A percentile compares a stretch with the other conserved stretches of the same genome.
These are phyloP conservation scores for Cyberlindnera mississippiensis DNA, from an alignment of 805 yeast genomes.

Conservation along the genomic window DNA sequence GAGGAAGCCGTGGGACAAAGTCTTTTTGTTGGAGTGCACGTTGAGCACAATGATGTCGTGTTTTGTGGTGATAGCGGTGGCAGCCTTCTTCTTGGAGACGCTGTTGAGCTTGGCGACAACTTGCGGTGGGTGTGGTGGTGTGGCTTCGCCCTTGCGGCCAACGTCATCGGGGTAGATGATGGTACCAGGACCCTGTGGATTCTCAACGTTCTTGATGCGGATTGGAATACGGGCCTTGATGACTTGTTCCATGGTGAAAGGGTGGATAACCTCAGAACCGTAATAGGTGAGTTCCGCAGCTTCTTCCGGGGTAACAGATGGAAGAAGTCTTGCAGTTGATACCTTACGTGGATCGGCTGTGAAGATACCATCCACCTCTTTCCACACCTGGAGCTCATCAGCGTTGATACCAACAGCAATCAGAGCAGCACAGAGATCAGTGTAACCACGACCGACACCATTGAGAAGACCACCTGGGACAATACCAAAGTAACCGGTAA, in stretches of 20 bases:
- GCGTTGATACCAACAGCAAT: constrained; percentile 91
- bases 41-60: constrained; percentile 87
- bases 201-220: constrained; percentile 92
- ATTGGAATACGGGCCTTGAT: constrained; percentile 94
- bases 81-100: constrained; percentile 54
- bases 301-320: constrained; percentile 94
- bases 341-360: constrained; percentile 98
- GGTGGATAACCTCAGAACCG: constrained; percentile 97
- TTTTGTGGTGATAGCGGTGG: constrained; percentile 95
- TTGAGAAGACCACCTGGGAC: constrained; percentile 94
- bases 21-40: constrained; percentile 90
- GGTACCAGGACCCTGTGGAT: constrained; percentile 91
- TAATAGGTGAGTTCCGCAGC: constrained; percentile 97
- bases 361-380: constrained; percentile 97
- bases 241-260: constrained; percentile 99
- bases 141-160: constrained; percentile 78
- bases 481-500: constrained; percentile 93
- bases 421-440: constrained; percentile 96
- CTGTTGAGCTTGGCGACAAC: constrained; percentile 29
- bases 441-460: constrained; percentile 96
- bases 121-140: constrained; percentile 95
- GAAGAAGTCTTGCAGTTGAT: constrained; percentile 77
- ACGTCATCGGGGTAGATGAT: constrained; percentile 89
- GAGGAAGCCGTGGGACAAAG: constrained; percentile 90
- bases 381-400: constrained; percentile 96